These are phyloP conservation scores for Rhizophagus clarus DNA, from an alignment of 192 early-diverging fungal species.

Conservation along the genomic window DNA sequence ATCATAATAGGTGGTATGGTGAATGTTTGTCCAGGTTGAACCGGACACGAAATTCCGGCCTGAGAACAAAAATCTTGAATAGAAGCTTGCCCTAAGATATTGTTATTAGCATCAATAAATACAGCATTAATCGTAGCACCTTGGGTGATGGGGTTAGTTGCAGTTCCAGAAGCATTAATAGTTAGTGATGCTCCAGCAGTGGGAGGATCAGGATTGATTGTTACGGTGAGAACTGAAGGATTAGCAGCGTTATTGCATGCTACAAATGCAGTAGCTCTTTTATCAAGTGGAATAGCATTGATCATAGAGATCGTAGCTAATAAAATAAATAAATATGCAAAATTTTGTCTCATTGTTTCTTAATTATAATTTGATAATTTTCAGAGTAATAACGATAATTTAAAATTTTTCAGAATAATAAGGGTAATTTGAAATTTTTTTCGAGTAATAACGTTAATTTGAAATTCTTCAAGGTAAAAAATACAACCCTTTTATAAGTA, in stretches of 20 bases:
- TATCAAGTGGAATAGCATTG: no score
- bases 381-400: no score
- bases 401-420: no score
- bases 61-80: no score
- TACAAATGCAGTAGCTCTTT: background rate
- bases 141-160: no score
- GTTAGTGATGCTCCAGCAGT: no score
- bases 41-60: background rate
- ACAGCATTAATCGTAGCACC: no score
- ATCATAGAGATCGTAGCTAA: conserved; percentile 19
- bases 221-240: background rate
- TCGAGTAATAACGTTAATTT: no score
- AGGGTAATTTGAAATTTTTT: no score
- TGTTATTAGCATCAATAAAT: no score
- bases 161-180: no score
- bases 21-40: background rate
- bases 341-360: conserved; percentile 5
- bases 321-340: background rate
- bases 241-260: background rate
- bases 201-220: no score
- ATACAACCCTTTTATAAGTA: background rate
- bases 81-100: background rate
- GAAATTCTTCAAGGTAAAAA: background rate
- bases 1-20: background rate
- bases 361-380: background rate